Evolutionary conservation across 1,284 basidiomycete species (phyloP), one percentile per base, ranked within the genome.

Genomic region (Cryptococcus depauperatus): DNA sequence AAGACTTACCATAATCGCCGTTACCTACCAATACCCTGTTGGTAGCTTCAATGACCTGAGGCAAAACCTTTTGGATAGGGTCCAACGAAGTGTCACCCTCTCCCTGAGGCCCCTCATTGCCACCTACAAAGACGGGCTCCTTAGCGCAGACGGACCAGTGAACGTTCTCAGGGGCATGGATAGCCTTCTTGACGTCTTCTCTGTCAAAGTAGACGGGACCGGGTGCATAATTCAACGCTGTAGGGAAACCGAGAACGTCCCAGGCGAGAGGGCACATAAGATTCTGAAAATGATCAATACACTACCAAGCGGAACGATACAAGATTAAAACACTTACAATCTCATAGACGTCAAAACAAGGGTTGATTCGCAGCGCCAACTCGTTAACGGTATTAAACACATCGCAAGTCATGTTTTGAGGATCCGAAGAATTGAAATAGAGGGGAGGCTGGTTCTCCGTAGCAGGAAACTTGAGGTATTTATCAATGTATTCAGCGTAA

Each of bases 171-270:
- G 84, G 83, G 0, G 82, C 84, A 57, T 86, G 83, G 39, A 87
- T 82, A 1, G 79, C 82, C 33, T 64, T 55, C 66, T 85, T 84
- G 45, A 87, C 84, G 43, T 85, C 82, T 7, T 63, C 57, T 19
- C 79, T 75, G 66, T 83, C 75, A 59, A 86, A 86, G 70, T 85
- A 86, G 35, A 76, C 23, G 13, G 22, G 46, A 14, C 19, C 13
- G 22, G 34, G 47, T 4, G 11, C 16, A 33, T 45, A 37, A 23
- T 21, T 32, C 18, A 41, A 13, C 63, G 76, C 37, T 57, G 82
- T 58, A 77, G 83, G 83, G 73, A 82, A 83, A 14, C 82, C 84
- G 29, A 85, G 78, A 5, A 84, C 80, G 52, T 85, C 83, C 82
- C 81, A 85, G 11, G 81, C 69, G 30, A 83, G 64, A 0, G 77